Percentiles rank a stretch among this genome's conserved stretches.
Conservation (phyloP, 106 monocot genomes). For the Platanthera zijinensis region DNA sequence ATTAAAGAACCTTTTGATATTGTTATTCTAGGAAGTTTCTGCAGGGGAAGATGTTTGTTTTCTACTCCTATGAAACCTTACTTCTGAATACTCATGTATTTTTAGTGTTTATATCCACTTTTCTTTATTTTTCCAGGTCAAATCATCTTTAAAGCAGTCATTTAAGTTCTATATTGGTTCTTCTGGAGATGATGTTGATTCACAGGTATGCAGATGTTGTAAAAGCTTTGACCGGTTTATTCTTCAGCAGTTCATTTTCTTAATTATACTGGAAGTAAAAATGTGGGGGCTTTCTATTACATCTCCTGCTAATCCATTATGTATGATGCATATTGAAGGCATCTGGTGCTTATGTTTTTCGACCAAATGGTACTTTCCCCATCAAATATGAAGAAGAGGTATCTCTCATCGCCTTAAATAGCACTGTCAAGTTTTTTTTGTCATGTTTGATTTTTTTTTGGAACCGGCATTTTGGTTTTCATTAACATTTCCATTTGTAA, state of each 20-base stretch:
- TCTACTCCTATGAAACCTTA: not conserved
- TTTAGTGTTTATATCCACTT: not conserved
- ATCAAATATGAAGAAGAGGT: slow-evolving; percentile 58
- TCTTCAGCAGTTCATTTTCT: not conserved
- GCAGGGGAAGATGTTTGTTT: not conserved
- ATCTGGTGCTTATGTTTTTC: slow-evolving; percentile 98
- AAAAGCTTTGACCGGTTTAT: not conserved
- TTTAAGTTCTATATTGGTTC: slow-evolving; percentile 73
- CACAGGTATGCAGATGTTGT: slow-evolving; percentile 46
- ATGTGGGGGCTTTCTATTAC: not conserved
- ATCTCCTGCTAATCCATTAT: not conserved
- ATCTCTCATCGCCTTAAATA: slow-evolving; percentile 1
- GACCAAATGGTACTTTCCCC: slow-evolving; percentile 61
- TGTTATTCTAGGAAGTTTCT: not conserved
- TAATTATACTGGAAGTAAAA: not conserved
- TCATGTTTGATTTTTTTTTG: not conserved
- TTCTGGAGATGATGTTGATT: slow-evolving; percentile 52
- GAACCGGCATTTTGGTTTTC: not conserved
- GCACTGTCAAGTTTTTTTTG: not conserved
- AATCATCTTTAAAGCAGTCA: slow-evolving; percentile 44
- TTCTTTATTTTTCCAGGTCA: slow-evolving; percentile 42
- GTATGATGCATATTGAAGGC: slow-evolving; percentile 39
- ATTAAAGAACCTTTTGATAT: not conserved
- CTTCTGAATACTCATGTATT: not conserved
- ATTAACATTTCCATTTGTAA: slow-evolving; percentile 7